Conservation (phyloP, 768 basidiomycete species). For the Nidula microcarpa region DNA sequence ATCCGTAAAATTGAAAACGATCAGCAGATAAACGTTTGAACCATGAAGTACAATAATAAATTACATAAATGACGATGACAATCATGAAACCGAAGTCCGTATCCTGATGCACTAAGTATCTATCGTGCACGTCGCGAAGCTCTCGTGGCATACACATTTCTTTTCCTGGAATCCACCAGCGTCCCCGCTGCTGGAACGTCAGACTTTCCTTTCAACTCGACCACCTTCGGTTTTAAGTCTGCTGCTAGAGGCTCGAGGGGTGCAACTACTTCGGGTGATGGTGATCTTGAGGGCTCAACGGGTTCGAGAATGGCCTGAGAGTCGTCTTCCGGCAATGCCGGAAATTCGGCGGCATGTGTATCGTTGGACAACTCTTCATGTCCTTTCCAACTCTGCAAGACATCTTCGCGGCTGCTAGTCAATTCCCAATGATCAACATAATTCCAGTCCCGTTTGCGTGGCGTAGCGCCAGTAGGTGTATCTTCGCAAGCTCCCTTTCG, state of each 20-base stretch:
- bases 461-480: conserved; percentile 67
- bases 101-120: no score
- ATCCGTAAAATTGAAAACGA: no score
- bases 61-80: background rate
- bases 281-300: no score
- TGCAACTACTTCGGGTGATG: no score
- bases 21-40: no score
- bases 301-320: no score
- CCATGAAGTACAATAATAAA: no score
- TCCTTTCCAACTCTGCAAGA: conserved; percentile 48
- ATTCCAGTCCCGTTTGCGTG: conserved; percentile 71
- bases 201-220: conserved; percentile 6
- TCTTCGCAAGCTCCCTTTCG: conserved; percentile 64
- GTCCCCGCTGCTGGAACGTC: conserved; percentile 22
- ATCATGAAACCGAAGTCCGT: no score
- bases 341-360: no score
- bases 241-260: background rate
- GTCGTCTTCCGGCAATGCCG: background rate
- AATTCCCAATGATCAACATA: conserved; percentile 71
- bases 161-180: conserved; percentile 37
- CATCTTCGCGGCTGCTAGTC: conserved; percentile 56
- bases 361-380: conserved; percentile 8
- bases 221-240: background rate
- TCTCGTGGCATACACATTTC: conserved; percentile 37
- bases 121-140: conserved; percentile 24